These are phyloP conservation scores for Colletotrichum navitas DNA, from an alignment of 2,329 filamentous ascomycete species.

Conservation along the genomic window DNA sequence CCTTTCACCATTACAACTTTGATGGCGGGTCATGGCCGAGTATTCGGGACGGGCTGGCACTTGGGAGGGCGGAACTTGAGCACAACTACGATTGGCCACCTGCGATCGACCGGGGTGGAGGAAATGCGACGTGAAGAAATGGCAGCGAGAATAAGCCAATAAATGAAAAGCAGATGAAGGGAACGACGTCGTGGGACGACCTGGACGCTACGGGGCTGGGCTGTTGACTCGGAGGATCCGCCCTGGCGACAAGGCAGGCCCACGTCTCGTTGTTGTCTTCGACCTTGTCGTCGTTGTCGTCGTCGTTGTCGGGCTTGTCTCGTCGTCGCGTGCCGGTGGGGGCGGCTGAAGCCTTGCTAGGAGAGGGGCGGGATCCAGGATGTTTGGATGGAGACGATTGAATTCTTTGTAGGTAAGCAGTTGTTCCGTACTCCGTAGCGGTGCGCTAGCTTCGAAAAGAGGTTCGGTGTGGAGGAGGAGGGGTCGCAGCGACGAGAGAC, in stretches of 20 bases:
- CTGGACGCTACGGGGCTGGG: too few relatives aligned
- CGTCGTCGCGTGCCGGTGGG: conserved; percentile 38
- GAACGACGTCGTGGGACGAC: conserved; percentile 23
- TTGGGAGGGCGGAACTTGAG: neutral
- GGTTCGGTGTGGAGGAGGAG: conserved; percentile 31
- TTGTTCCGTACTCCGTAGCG: conserved; percentile 23
- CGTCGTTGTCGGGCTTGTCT: conserved; percentile 8
- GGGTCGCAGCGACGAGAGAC: conserved; percentile 18
- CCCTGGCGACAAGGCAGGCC: neutral
- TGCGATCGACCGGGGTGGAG: neutral
- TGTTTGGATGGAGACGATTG: conserved; percentile 33
- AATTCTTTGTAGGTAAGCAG: conserved; percentile 36
- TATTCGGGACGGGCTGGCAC: conserved; percentile 13
- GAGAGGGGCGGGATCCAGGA: neutral
- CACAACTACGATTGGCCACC: conserved; percentile 25
- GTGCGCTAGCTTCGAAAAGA: conserved; percentile 31
- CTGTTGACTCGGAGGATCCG: conserved; percentile 32
- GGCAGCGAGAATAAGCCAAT: conserved; percentile 20
- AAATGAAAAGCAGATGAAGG: neutral
- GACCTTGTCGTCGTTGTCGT: neutral
- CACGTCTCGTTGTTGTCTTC: conserved; percentile 6
- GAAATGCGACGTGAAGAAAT: conserved; percentile 15
- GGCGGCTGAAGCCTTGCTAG: conserved; percentile 16
- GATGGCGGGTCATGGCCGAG: conserved; percentile 18
- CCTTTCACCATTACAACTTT: neutral